Base-by-base conservation (phyloP, 441 rosid genomes). In the Erodium moschatum region DNA sequence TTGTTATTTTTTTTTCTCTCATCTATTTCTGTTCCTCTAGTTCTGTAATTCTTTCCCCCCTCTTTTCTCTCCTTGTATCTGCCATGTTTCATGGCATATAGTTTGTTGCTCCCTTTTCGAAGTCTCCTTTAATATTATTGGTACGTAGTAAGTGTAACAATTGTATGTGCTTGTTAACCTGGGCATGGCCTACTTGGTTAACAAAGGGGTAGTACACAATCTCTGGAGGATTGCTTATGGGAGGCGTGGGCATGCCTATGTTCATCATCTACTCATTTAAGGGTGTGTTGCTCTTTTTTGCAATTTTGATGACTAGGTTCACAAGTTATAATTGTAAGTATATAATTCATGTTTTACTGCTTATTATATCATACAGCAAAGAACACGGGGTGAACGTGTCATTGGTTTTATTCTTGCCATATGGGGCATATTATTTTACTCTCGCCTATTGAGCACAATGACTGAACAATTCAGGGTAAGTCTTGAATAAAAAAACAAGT, bases 181-280 rank as follows among this genome's bases (percentile, higher is more conserved):
- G 7, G 7, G 7, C 44, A 18, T 24, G 18, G 72, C 20, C 18
- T 78, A 38, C 71, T 65, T 73, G 60, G 69, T 67, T 80, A 64
- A 74, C 69, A 68, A 81, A 89, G 98, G 88, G 83, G 79, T 61
- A 80, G 74, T 67, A 70, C 73, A 69, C 87, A 79, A 21, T 76
- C 93, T 61, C 82, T 93, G 67, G 96, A 93, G 81, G 96, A 91
- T 66, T 93, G 98, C 83, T 78, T 93, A 66, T 89, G 98, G 96
- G 98, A 93, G 81, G 98, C 98, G 62, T 93, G 97, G 98, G 93
- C 98, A 67, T 93, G 97, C 74, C 82, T 93, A 6, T 82, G 86
- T 81, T 91, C 97, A 69, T 91, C 98, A 67, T 89, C 96, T 56
- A 86, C 93, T 78, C 97, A 93, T 86, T 75, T 93, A 72, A 87